Evolutionary conservation across 805 yeast genomes (phyloP), one percentile per base, ranked within the genome.

Genomic region (Barnettozyma botsteinii): DNA sequence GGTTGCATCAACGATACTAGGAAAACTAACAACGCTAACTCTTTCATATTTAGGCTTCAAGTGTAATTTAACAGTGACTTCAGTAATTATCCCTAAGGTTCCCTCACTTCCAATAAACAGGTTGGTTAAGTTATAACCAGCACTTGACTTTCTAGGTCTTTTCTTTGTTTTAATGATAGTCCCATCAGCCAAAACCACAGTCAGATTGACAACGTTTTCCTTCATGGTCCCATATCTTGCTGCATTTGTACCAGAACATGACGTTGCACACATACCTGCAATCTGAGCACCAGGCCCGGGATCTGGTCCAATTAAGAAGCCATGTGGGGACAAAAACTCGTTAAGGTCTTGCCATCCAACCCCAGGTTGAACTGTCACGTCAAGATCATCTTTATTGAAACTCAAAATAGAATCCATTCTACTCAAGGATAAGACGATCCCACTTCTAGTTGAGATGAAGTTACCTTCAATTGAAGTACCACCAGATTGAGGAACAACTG

Each of bases 161-260:
- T 72, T 73, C 41, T 75, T 74, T 1, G 94, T 85, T 62, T 81
- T 84, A 40, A 84, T 63, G 18, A 85, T 61, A 0, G 86, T 77
- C 0, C 94, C 94, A 59, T 84, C 94, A 9, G 91, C 85, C 31
- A 84, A 60, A 4, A 85, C 93, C 19, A 81, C 83, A 0, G 86
- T 84, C 46, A 82, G 56, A 49, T 74, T 73, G 20, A 82, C 61
- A 3, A 80, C 76, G 53, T 79, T 78, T 58, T 84, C 87, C 56
- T 79, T 76, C 79, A 83, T 81, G 15, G 89, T 85, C 14, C 94
- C 94, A 51, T 81, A 84, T 33, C 84, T 59, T 21, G 75, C 73
- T 9, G 91, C 88, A 50, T 83, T 80, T 6, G 91, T 80, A 6
- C 94, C 94, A 1, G 89, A 81, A 45, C 89, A 83, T 29, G 82